Evolutionary conservation across 495 filamentous ascomycete species (phyloP), one percentile per base, ranked within the genome.

Genomic region (Barbatosphaeria neglecta): DNA sequence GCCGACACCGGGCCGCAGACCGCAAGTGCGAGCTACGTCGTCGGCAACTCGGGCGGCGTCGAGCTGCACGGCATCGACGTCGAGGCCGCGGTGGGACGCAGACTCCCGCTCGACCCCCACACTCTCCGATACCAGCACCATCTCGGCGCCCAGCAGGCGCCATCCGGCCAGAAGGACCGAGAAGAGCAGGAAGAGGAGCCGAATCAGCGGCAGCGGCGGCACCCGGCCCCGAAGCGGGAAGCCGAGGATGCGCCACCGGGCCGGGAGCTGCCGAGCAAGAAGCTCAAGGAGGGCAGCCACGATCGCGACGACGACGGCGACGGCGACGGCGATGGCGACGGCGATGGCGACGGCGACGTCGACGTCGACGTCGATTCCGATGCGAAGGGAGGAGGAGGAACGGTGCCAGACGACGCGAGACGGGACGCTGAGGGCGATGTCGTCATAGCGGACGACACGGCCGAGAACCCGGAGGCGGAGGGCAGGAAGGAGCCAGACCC

Each of bases 1-100:
- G 84, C 88, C 55, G 92, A 98, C 57, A 80, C 84, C 58, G 92
- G 92, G 1, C 78, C 87, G 16, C 90, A 95, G 60, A 64, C 50
- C 46, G 61, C 62, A 0, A 63, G 53, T 0, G 43, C 47, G 2
- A 52, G 55, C 10, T 50, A 49, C 17, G 47, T 46, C 41, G 53
- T 53, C 13, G 49, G 58, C 24, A 56, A 59, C 27, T 52, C 54
- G 6, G 45, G 46, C 25, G 47, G 59, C 7, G 41, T 66, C 18
- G 60, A 63, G 31, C 68, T 70, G 58, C 64, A 68, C 24, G 72
- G 68, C 1, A 74, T 78, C 44, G 68, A 78, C 47, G 58, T 76
- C 18, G 73, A 74, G 44, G 72, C 70, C 7, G 74, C 74, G 17
- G 73, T 78, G 0, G 74, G 74, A 6, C 57, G 72, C 17, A 41